Base-by-base conservation (phyloP, 2,329 filamentous ascomycete genomes). In the Fusarium miscanthi region DNA sequence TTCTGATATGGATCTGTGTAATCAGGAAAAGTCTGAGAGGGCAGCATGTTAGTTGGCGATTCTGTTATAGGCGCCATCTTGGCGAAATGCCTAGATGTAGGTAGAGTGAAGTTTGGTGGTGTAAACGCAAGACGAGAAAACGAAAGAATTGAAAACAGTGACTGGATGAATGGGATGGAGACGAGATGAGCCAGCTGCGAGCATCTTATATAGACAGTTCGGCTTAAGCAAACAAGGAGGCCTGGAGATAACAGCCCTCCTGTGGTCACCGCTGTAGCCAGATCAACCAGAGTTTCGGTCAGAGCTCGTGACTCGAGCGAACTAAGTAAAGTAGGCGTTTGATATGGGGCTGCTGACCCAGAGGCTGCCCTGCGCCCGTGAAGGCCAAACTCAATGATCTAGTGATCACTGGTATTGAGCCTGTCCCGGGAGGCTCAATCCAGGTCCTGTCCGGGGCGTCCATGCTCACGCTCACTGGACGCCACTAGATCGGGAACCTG, bases 21-120 rank as follows among this genome's bases (percentile, higher is more conserved):
- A n/a, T 83, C 81, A 45, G 84, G 84, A 69, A 86, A 86, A 66
- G 82, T 85, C 74, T 85, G 82, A 57, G 79, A 46, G 49, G 75
- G 63, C 43, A 78, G 66, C 27, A 83, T 69, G 79, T 87, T 76
- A 86, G 85, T 79, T 51, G 79, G 81, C 69, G 84, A 80, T 63
- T 80, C 72, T 42, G 72, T 74, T 60, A 85, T 72, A 51, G 79
- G 78, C 69, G 84, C 79, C 81, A 83, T 82, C 66, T 76, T 81
- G 75, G 63, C 63, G 42, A 72, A 57, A 59, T 67, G 73, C 63
- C 56, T 51, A 52, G 59, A 53, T 31, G 41, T 38, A 30, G 68
- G 41, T 38, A 30, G 68, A 65, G 35, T 56, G 46, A 49, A 58
- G 45, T 38, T 38, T 57, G 66, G 64, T 25, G 62, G 49, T 70